Base-by-base conservation (phyloP, 805 yeast species). In the Maudiozyma saulgeensis region DNA sequence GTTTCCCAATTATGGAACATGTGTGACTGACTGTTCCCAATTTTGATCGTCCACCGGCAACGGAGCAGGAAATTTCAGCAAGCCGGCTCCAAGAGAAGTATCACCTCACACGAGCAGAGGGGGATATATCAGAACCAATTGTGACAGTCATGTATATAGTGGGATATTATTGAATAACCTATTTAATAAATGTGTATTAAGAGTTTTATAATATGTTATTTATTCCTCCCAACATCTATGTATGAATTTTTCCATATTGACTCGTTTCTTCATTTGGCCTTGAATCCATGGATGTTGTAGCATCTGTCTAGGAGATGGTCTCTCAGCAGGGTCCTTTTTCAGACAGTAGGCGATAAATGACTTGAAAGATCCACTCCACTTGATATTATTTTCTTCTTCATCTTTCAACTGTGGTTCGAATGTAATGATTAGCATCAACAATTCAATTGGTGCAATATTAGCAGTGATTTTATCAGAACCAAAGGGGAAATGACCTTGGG, bases 221-320 rank as follows among this genome's bases (percentile, higher is more conserved):
- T 28, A 28, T 25, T 56, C 55, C 31, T 63, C 79, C 91, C 95
- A 86, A 49, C 89, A 81, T 54, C 80, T 79, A 51, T 71, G 70
- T 18, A 93, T 87, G 65, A 93, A 86, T 66, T 80, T 82, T 54
- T 79, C 95, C 98, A 93, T 91, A 56, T 81, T 78, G 15, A 91
- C 95, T 46, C 69, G 73, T 62, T 82, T 80, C 54, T 70, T 75
- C 68, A 78, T 78, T 69, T 87, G 96, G 1, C 89, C 87, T 16
- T 78, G 68, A 49, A 88, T 73, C 99, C 99, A 93, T 2, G 97
- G 97, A 70, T 93, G 99, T 47, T 73, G 76, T 44, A 93, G 73
- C 91, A 93, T 86, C 63, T 93, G 96, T 57, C 93, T 75, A 8
- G 99, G 99, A 45, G 90, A 80, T 11, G 98, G 96, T 49, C 99